A percentile compares a stretch with the other conserved stretches of the same genome.
phyloP scores from a whole-genome alignment of 2,329 filamentous ascomycete species.

The Talaromyces sp. region DNA sequence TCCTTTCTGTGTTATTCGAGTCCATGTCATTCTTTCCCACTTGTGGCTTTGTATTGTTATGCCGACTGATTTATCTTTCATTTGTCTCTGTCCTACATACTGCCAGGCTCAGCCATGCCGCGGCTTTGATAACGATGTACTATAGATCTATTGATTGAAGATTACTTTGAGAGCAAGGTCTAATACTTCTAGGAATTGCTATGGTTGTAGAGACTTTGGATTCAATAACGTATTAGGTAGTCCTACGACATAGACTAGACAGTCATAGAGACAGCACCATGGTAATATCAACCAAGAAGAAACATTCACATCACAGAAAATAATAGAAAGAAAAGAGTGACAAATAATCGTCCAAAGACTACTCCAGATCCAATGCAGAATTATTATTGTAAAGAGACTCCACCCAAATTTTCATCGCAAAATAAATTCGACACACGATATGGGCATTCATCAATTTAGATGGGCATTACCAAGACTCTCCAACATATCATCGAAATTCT shows the following conservation, averaged over 20 bases:
- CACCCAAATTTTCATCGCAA: not conserved
- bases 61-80: not conserved
- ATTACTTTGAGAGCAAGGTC: not conserved
- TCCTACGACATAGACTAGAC: not conserved
- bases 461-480: slow-evolving; percentile 13
- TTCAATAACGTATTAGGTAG: not conserved
- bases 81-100: not conserved
- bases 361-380: slow-evolving; percentile 11
- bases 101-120: not conserved
- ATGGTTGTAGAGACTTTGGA: not conserved
- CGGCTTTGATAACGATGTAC: slow-evolving; percentile 4
- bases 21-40: not conserved
- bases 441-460: not conserved
- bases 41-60: not conserved
- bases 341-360: not conserved
- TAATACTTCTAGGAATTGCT: not conserved
- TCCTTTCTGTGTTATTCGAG: not conserved
- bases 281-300: slow-evolving; percentile 7
- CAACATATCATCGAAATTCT: slow-evolving; percentile 13
- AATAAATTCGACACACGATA: not conserved
- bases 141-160: slow-evolving; percentile 6
- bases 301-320: not conserved
- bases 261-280: not conserved
- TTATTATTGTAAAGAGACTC: not conserved
- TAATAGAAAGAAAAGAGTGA: not conserved